A percentile compares a stretch with the other conserved stretches of the same genome.
Conservation (phyloP, 371 early-diverging fungal species). For the Apophysomyces ossiformis region DNA sequence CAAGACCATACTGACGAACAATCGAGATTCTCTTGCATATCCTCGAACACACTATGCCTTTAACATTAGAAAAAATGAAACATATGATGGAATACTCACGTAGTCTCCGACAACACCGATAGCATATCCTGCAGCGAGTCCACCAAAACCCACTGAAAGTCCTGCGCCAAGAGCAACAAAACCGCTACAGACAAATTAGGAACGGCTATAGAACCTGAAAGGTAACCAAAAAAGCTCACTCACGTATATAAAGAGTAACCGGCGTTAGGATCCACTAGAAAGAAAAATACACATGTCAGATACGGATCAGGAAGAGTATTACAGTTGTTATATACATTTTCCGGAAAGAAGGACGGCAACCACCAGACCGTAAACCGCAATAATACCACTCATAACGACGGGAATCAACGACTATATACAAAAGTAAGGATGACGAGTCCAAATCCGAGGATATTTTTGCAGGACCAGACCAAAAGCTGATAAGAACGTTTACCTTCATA, state of each 20-base stretch:
- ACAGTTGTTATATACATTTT: slow-evolving; percentile 54
- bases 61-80: neutral
- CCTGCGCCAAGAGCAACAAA: slow-evolving; percentile 89
- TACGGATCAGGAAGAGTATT: neutral
- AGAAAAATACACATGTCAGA: slow-evolving; percentile 1
- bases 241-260: slow-evolving; percentile 53
- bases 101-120: slow-evolving; percentile 92
- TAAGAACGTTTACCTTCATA: slow-evolving; percentile 61
- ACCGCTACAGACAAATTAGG: slow-evolving; percentile 47
- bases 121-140: slow-evolving; percentile 91
- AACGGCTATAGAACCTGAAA: slow-evolving; percentile 32
- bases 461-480: too few relatives aligned
- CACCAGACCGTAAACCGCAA: slow-evolving; percentile 90
- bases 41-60: slow-evolving; percentile 69
- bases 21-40: slow-evolving; percentile 79
- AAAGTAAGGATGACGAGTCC: neutral
- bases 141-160: slow-evolving; percentile 83
- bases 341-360: slow-evolving; percentile 84
- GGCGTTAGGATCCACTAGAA: slow-evolving; percentile 58
- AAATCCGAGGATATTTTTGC: too few relatives aligned
- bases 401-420: slow-evolving; percentile 70
- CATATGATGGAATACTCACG: slow-evolving; percentile 31
- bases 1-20: slow-evolving; percentile 83
- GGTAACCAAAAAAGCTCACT: slow-evolving; percentile 5
- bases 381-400: slow-evolving; percentile 95